A percentile compares a stretch with the other conserved stretches of the same genome.
Evolutionary conservation across 2,329 filamentous ascomycete genomes (phyloP).

Genomic region (Aspergillus fischeri): DNA sequence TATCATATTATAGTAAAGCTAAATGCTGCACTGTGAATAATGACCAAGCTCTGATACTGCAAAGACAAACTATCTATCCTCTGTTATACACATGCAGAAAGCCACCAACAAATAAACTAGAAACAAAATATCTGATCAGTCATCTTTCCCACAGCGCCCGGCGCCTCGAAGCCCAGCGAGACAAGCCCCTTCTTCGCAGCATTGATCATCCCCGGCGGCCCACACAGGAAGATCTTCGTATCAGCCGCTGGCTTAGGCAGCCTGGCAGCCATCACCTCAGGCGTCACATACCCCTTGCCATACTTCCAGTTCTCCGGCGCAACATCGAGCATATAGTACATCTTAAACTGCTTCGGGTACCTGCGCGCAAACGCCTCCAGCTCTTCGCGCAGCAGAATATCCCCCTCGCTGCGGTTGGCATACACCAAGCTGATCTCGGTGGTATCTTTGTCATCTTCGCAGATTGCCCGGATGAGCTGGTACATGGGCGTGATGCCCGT

Average conservation of each 20-base stretch:
- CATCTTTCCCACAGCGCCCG: constrained; percentile 49
- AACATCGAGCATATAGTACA: constrained; percentile 54
- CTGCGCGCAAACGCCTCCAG: constrained; percentile 51
- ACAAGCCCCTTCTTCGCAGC: constrained; percentile 51
- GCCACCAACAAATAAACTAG: constrained; percentile 21
- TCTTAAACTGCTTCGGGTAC: constrained; percentile 52
- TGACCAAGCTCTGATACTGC: too few relatives aligned
- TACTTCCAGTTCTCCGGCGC: constrained; percentile 46
- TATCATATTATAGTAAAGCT: too few relatives aligned
- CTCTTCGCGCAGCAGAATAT: constrained; percentile 56
- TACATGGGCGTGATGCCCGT: constrained; percentile 51
- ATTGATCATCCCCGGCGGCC: constrained; percentile 58
- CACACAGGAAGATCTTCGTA: constrained; percentile 56
- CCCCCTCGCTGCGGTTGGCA: constrained; percentile 55
- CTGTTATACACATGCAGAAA: neutral
- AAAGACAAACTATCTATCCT: neutral
- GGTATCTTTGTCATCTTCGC: constrained; percentile 54
- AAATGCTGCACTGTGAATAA: too few relatives aligned
- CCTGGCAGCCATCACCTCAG: constrained; percentile 47
- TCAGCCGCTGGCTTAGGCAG: constrained; percentile 47
- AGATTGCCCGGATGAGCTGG: constrained; percentile 60
- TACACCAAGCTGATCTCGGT: constrained; percentile 57
- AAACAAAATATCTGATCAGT: constrained; percentile 55
- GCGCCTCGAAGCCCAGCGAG: constrained; percentile 50
- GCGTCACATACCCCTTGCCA: constrained; percentile 50